Evolutionary conservation across 2,329 filamentous ascomycete species (phyloP).

Genomic region (Colletotrichum nymphaeae): DNA sequence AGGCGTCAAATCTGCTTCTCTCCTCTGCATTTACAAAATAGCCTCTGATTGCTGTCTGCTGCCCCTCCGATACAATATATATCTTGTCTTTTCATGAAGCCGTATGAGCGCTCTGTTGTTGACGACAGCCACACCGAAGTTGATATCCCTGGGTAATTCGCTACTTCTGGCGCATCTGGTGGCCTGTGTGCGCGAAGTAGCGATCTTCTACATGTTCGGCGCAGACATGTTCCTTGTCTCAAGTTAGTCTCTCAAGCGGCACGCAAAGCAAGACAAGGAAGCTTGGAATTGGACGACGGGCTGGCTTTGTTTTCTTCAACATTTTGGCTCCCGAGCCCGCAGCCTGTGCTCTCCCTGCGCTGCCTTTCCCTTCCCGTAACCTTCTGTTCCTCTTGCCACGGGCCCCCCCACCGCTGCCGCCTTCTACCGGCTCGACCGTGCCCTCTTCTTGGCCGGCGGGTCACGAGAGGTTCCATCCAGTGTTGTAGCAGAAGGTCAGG

Average conservation of each 20-base stretch:
- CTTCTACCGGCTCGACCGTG: background rate
- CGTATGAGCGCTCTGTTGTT: background rate
- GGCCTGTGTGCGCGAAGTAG: slow-evolving; percentile 6
- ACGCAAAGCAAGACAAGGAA: background rate
- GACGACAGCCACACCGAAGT: background rate
- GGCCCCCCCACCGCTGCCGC: background rate
- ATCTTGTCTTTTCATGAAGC: too few species aligned
- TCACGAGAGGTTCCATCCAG: background rate
- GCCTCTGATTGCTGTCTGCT: too few species aligned
- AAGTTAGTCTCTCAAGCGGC: background rate
- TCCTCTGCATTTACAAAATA: too few species aligned
- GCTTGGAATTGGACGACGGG: too few species aligned
- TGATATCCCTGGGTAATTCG: background rate
- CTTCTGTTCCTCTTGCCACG: background rate
- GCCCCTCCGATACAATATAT: too few species aligned
- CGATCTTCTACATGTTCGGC: background rate
- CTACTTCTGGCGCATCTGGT: background rate
- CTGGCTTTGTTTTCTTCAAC: background rate
- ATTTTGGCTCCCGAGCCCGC: background rate
- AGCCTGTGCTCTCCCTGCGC: background rate
- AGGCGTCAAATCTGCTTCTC: background rate
- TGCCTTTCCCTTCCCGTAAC: background rate
- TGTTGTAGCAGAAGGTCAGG: background rate
- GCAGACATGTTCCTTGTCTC: slow-evolving; percentile 21
- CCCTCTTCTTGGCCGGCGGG: background rate